Conservation (phyloP, 768 basidiomycete species). For the Phanerochaete sordida region DNA sequence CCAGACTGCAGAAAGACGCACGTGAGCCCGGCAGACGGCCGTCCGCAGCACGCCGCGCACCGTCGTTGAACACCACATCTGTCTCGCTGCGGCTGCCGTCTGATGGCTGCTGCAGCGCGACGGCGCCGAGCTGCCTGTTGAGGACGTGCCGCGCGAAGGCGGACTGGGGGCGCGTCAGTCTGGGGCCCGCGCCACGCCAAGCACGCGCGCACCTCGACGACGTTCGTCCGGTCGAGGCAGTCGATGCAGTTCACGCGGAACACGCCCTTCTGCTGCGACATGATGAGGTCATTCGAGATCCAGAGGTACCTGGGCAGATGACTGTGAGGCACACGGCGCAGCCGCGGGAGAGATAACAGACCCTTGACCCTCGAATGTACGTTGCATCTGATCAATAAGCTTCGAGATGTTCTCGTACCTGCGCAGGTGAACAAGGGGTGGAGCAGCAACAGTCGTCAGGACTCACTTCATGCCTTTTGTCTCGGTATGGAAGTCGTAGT, state of each 20-base stretch:
- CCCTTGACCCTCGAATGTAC: conserved; percentile 80
- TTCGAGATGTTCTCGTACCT: conserved; percentile 91
- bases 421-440: neutral
- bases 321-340: conserved; percentile 4
- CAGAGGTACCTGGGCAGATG: conserved; percentile 63
- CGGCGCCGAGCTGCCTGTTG: conserved; percentile 66
- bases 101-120: conserved; percentile 59
- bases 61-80: conserved; percentile 78
- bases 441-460: conserved; percentile 2
- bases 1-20: conserved; percentile 65
- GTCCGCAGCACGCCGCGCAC: conserved; percentile 29
- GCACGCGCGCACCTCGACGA: conserved; percentile 64
- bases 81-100: conserved; percentile 54
- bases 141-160: conserved; percentile 88
- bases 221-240: conserved; percentile 92
- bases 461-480: conserved; percentile 92
- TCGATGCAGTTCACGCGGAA: conserved; percentile 96
- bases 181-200: neutral
- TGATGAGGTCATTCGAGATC: conserved; percentile 63
- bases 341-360: conserved; percentile 25
- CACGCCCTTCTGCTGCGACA: conserved; percentile 81
- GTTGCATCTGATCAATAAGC: conserved; percentile 66
- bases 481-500: conserved; percentile 92
- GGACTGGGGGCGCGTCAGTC: conserved; percentile 46
- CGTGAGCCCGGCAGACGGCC: neutral